Conservation (phyloP, 768 basidiomycete genomes). For the Russula dissimulans region DNA sequence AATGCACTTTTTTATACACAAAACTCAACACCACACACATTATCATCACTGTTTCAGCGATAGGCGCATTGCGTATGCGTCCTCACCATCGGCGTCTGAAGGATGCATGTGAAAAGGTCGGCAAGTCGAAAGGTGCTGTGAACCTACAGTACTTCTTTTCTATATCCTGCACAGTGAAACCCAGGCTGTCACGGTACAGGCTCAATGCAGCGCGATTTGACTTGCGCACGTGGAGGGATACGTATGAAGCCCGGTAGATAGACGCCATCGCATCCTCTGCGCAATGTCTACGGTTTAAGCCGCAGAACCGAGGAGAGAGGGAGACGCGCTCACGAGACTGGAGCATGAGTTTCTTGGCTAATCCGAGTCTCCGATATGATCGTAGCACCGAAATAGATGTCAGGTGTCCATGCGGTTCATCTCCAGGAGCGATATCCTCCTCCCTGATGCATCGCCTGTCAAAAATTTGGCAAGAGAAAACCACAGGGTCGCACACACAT, state of each 20-base stretch:
- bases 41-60: slow-evolving; percentile 34
- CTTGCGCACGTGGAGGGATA: slow-evolving; percentile 87
- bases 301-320: not conserved
- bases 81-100: slow-evolving; percentile 89
- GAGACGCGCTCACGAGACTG: slow-evolving; percentile 63
- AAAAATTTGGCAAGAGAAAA: not conserved
- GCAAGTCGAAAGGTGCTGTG: slow-evolving; percentile 21
- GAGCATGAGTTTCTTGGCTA: slow-evolving; percentile 91
- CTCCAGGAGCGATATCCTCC: slow-evolving; percentile 46
- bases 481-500: slow-evolving; percentile 46
- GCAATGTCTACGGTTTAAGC: not conserved
- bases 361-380: slow-evolving; percentile 80
- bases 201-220: slow-evolving; percentile 90
- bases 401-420: slow-evolving; percentile 78
- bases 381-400: slow-evolving; percentile 94
- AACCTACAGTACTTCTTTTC: slow-evolving; percentile 87
- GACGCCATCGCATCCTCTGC: slow-evolving; percentile 86
- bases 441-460: slow-evolving; percentile 40
- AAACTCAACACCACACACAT: not conserved
- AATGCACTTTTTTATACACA: not conserved
- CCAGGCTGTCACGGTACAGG: slow-evolving; percentile 81
- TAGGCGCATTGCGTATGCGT: slow-evolving; percentile 86
- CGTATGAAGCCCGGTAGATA: slow-evolving; percentile 76
- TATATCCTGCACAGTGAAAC: slow-evolving; percentile 77
- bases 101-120: not conserved